Evolutionary conservation across 1,284 basidiomycete genomes (phyloP).

Genomic region (Ceratobasidium sp.): DNA sequence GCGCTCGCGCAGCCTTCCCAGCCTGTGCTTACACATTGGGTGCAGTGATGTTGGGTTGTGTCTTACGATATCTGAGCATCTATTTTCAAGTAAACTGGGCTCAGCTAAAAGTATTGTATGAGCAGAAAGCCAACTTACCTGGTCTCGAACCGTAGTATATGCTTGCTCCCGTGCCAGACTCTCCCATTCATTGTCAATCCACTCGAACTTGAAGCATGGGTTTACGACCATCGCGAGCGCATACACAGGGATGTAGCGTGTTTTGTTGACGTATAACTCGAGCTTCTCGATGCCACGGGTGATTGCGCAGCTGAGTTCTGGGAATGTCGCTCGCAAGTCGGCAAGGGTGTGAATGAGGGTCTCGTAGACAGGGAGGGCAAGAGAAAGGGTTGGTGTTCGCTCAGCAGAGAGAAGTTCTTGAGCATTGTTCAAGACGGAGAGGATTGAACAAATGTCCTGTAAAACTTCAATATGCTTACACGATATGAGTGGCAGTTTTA

Average conservation of each 20-base stretch:
- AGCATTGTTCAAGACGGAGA: constrained; percentile 14
- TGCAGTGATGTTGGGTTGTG: too few species aligned
- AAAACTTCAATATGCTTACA: neutral
- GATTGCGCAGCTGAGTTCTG: neutral
- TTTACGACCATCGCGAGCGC: constrained; percentile 13
- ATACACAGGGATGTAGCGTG: neutral
- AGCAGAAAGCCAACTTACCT: too few species aligned
- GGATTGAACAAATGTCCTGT: constrained; percentile 15
- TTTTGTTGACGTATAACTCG: neutral
- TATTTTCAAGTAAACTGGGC: too few species aligned
- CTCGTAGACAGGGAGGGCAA: constrained; percentile 40
- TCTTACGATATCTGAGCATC: too few species aligned
- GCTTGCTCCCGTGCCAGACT: too few species aligned
- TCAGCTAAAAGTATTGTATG: too few species aligned
- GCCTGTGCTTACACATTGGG: too few species aligned
- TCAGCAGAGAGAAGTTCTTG: constrained; percentile 44
- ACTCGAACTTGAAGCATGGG: constrained; percentile 11
- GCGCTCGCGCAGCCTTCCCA: too few species aligned
- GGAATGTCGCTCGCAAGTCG: neutral
- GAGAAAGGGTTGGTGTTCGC: constrained; percentile 36
- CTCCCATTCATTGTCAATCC: constrained; percentile 13
- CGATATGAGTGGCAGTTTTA: neutral
- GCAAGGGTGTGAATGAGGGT: neutral
- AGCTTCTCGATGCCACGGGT: neutral
- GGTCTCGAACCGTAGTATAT: too few species aligned